Conservation (phyloP, 164 flowering plant species). For the Magnolia officinalis region DNA sequence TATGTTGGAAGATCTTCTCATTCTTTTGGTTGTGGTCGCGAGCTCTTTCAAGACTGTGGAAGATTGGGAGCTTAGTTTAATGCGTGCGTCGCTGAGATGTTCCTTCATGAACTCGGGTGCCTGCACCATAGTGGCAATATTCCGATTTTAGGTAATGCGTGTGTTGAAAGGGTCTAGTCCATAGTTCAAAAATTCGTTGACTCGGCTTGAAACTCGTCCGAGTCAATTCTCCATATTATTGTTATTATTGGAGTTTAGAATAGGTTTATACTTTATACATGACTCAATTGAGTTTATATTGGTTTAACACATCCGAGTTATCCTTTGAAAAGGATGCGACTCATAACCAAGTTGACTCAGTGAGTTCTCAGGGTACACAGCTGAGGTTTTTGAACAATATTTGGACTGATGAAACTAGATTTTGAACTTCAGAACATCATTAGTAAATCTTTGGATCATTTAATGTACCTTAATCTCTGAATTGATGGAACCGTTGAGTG, state of each 20-base stretch:
- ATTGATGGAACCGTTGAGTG: constrained; percentile 46
- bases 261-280: too few relatives aligned
- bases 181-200: too few relatives aligned
- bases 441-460: not conserved
- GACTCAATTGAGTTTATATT: not conserved
- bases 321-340: too few relatives aligned
- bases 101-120: constrained; percentile 29
- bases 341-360: too few relatives aligned
- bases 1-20: constrained; percentile 42
- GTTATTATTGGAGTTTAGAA: too few relatives aligned
- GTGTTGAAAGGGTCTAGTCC: not conserved
- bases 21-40: constrained; percentile 33
- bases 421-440: too few relatives aligned
- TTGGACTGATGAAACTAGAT: too few relatives aligned
- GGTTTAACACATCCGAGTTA: not conserved
- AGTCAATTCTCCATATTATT: not conserved
- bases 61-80: constrained; percentile 18
- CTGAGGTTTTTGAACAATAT: too few relatives aligned
- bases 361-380: too few relatives aligned
- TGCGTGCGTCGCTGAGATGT: constrained; percentile 21
- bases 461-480: constrained; percentile 41
- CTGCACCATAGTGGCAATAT: constrained; percentile 14
- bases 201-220: too few relatives aligned
- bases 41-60: constrained; percentile 48
- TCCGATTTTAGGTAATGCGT: not conserved